Percentiles rank a stretch among this genome's conserved stretches.
Evolutionary conservation across 2,329 filamentous ascomycete species (phyloP).

Genomic region (Aspergillus pseudotamarii): DNA sequence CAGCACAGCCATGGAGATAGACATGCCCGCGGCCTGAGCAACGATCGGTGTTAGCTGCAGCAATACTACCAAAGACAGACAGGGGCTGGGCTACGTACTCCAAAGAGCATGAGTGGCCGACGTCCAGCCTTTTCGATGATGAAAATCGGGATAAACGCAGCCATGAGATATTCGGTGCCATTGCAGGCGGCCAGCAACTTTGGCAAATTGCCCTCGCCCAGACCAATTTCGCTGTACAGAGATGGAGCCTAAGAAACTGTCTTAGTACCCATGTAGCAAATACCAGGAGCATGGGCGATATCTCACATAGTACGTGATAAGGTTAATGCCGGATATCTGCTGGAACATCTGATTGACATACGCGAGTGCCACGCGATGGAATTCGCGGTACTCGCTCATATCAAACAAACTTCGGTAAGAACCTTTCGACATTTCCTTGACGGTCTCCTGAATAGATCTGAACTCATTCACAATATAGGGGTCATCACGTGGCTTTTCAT

Average conservation of each 20-base stretch:
- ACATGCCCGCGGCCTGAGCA: conserved; percentile 62
- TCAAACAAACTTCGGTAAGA: conserved; percentile 63
- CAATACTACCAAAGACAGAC: neutral
- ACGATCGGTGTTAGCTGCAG: conserved; percentile 54
- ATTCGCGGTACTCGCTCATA: conserved; percentile 58
- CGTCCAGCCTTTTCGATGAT: conserved; percentile 56
- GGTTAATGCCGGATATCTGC: conserved; percentile 49
- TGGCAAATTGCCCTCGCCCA: conserved; percentile 26
- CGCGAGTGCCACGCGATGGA: conserved; percentile 58
- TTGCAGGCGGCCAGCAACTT: conserved; percentile 56
- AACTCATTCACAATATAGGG: conserved; percentile 53
- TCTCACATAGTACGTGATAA: conserved; percentile 48
- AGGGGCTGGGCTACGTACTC: conserved; percentile 54
- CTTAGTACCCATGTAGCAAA: conserved; percentile 4
- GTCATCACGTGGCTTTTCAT: conserved; percentile 45
- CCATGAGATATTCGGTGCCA: conserved; percentile 57
- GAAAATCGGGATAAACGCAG: conserved; percentile 54
- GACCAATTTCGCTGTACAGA: conserved; percentile 25
- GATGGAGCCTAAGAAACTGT: conserved; percentile 16
- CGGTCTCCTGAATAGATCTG: conserved; percentile 56
- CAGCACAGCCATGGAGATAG: conserved; percentile 66
- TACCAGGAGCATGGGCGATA: conserved; percentile 38
- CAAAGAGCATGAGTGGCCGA: conserved; percentile 72
- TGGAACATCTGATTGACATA: conserved; percentile 62
- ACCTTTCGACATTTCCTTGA: conserved; percentile 51